Conservation (phyloP, 495 filamentous ascomycete species). For the Pyronema domesticum region DNA sequence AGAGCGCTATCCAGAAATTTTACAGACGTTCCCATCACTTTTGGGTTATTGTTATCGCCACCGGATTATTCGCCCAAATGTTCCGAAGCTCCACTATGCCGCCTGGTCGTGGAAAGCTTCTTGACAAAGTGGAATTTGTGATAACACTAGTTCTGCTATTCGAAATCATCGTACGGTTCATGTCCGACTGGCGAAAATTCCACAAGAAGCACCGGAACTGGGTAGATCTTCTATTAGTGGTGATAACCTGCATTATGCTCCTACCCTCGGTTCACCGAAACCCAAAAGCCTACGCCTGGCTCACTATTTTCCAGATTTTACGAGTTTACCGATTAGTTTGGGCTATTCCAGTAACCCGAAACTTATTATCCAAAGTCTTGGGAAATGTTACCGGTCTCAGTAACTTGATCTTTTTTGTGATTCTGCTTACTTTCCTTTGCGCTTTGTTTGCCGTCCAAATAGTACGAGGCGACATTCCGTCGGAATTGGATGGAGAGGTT, state of each 20-base stretch:
- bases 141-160: constrained; percentile 63
- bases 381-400: constrained; percentile 82
- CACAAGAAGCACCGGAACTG: constrained; percentile 52
- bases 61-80: constrained; percentile 55
- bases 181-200: constrained; percentile 62
- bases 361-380: constrained; percentile 46
- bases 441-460: constrained; percentile 89
- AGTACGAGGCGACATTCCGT: constrained; percentile 68
- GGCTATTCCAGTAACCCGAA: constrained; percentile 66
- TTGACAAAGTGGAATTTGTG: constrained; percentile 49
- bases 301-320: constrained; percentile 85
- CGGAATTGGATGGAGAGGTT: constrained; percentile 36
- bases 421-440: constrained; percentile 82
- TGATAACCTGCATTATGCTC: constrained; percentile 71
- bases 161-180: constrained; percentile 69
- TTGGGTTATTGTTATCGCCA: constrained; percentile 67
- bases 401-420: constrained; percentile 90
- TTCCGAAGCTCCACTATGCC: constrained; percentile 62
- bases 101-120: constrained; percentile 12
- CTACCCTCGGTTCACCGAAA: constrained; percentile 63
- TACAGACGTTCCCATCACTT: constrained; percentile 57
- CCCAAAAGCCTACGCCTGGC: constrained; percentile 64
- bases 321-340: constrained; percentile 84
- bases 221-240: constrained; percentile 58
- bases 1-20: constrained; percentile 43